Evolutionary conservation across 2,329 filamentous ascomycete genomes (phyloP).

Genomic region (Clonostachys sp.): DNA sequence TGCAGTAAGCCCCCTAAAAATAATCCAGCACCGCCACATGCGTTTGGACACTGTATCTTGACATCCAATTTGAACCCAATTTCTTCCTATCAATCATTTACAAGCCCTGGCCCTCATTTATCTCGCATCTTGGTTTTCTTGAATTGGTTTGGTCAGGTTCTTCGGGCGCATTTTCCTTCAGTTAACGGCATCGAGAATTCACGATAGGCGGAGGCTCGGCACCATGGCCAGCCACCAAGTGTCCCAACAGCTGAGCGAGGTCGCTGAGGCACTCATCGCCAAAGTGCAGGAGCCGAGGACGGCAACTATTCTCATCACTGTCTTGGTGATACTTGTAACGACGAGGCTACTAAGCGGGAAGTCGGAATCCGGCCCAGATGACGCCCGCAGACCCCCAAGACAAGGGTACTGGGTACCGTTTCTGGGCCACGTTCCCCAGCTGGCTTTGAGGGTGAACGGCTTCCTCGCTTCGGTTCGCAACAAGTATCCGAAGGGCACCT

Average conservation of each 20-base stretch:
- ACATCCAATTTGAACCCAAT: too few relatives aligned
- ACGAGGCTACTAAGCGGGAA: conserved; percentile 9
- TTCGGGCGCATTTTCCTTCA: too few relatives aligned
- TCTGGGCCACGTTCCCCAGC: conserved; percentile 25
- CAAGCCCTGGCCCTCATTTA: too few relatives aligned
- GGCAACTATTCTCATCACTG: conserved; percentile 12
- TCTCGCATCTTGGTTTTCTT: too few relatives aligned
- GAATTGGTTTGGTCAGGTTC: too few relatives aligned
- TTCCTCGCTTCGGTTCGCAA: conserved; percentile 22
- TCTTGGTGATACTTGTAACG: conserved; percentile 16
- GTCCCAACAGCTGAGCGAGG: too few relatives aligned
- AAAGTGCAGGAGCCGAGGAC: conserved; percentile 11
- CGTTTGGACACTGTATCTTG: too few relatives aligned
- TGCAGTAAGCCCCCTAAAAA: too few relatives aligned
- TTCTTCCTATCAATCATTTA: too few relatives aligned
- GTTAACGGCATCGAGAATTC: background rate
- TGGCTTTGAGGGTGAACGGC: conserved; percentile 16
- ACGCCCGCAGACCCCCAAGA: conserved; percentile 3
- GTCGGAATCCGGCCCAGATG: conserved; percentile 1
- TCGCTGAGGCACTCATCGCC: background rate
- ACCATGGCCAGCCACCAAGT: background rate
- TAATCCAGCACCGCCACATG: too few relatives aligned
- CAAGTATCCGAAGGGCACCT: conserved; percentile 23
- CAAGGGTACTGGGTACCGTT: conserved; percentile 28
- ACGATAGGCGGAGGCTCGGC: background rate